phyloP scores from a whole-genome alignment of 352 stramenopile species.

The Phytophthora pluvialis region DNA sequence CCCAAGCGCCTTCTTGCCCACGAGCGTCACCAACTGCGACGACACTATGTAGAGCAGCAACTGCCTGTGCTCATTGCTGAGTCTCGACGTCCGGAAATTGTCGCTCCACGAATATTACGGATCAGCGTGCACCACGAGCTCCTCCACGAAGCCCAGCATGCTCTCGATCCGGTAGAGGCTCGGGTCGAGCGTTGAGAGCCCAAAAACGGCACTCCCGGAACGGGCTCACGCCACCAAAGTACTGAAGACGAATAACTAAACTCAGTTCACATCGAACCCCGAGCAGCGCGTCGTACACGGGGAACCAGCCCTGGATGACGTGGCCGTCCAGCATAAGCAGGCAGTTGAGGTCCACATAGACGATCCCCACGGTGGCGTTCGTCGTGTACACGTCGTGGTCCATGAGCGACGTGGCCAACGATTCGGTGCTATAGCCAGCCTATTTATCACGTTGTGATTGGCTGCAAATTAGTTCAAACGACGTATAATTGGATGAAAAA shows the following conservation, averaged over 20 bases:
- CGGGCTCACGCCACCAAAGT: constrained; percentile 97
- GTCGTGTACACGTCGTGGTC: constrained; percentile 95
- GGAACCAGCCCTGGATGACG: constrained; percentile 97
- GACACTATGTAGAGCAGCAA: constrained; percentile 95
- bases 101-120: constrained; percentile 98
- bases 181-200: constrained; percentile 94
- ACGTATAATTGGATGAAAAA: no score
- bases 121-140: constrained; percentile 98
- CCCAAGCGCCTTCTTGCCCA: constrained; percentile 97
- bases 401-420: no score
- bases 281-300: constrained; percentile 97
- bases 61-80: constrained; percentile 97
- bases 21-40: constrained; percentile 81
- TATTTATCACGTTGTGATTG: no score
- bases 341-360: constrained; percentile 98
- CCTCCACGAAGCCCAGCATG: constrained; percentile 94
- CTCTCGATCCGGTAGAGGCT: constrained; percentile 88
- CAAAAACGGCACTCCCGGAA: constrained; percentile 98
- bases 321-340: constrained; percentile 93
- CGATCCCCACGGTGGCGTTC: constrained; percentile 95
- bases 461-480: no score
- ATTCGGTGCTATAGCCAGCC: no score
- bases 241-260: constrained; percentile 95
- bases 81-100: constrained; percentile 92
- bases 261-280: constrained; percentile 96